Evolutionary conservation across 2,329 filamentous ascomycete species (phyloP).

Genomic region (Phaeosphaeria sp.): DNA sequence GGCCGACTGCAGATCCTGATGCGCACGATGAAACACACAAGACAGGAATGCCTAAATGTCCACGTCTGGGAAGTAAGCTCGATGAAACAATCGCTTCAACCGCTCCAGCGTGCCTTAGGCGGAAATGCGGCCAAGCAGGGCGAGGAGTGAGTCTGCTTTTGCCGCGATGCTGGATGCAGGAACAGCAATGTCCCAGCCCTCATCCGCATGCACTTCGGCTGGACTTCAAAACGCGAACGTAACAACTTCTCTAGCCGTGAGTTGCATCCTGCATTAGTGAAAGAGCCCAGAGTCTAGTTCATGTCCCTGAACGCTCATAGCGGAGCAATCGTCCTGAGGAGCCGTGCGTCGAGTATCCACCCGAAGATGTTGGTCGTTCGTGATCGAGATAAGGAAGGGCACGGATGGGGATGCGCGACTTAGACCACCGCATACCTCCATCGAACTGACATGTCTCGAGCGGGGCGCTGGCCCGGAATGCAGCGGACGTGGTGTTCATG

Average conservation of each 20-base stretch:
- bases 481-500: background rate
- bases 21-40: conserved; percentile 34
- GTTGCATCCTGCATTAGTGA: conserved; percentile 16
- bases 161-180: conserved; percentile 3
- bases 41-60: conserved; percentile 10
- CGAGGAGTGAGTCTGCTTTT: background rate
- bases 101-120: conserved; percentile 10
- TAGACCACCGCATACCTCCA: background rate
- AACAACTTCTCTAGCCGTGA: conserved; percentile 12
- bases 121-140: conserved; percentile 2
- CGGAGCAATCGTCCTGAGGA: background rate
- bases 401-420: background rate
- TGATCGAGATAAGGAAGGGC: background rate
- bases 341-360: background rate
- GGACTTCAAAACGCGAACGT: conserved; percentile 18
- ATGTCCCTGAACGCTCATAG: conserved; percentile 1
- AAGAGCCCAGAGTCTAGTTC: background rate
- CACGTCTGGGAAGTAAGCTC: conserved; percentile 9
- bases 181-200: conserved; percentile 14
- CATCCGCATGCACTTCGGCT: conserved; percentile 13
- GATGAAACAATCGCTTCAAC: conserved; percentile 29
- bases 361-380: background rate
- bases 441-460: background rate
- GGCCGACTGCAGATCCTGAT: conserved; percentile 34
- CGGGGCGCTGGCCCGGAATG: background rate